These are phyloP conservation scores for Lolium rigidum DNA, from an alignment of 176 grass and related monocot species.

Conservation along the genomic window DNA sequence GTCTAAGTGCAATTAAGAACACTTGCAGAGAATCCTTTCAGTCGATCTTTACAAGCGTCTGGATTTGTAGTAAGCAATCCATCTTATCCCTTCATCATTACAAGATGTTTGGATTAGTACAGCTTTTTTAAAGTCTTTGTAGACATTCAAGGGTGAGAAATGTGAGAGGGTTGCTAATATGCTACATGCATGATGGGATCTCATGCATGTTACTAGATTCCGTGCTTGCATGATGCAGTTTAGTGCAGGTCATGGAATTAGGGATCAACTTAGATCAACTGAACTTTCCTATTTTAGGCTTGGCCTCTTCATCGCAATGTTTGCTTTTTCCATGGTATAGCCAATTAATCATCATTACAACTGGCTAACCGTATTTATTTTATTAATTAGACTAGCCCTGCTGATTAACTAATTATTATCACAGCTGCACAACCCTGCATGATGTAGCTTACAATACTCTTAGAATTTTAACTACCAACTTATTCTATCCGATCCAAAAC, in stretches of 20 bases:
- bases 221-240: slow-evolving; percentile 9
- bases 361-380: neutral
- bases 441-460: neutral
- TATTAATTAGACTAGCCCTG: neutral
- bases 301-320: neutral
- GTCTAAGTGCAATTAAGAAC: neutral
- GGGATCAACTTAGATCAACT: neutral
- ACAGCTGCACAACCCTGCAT: neutral
- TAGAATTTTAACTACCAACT: too few relatives aligned
- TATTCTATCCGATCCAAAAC: neutral
- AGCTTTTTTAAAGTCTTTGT: neutral
- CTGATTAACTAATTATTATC: neutral
- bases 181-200: neutral
- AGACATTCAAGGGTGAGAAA: slow-evolving; percentile 21
- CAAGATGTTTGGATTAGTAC: neutral
- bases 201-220: slow-evolving; percentile 31
- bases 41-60: neutral
- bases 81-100: slow-evolving; percentile 8
- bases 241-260: neutral
- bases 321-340: neutral
- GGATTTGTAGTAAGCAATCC: neutral
- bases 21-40: neutral
- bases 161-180: neutral
- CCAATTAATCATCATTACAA: slow-evolving; percentile 15
- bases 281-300: slow-evolving; percentile 18